Base-by-base conservation (phyloP, 2,329 filamentous ascomycete genomes). In the Aspergillus carbonarius region DNA sequence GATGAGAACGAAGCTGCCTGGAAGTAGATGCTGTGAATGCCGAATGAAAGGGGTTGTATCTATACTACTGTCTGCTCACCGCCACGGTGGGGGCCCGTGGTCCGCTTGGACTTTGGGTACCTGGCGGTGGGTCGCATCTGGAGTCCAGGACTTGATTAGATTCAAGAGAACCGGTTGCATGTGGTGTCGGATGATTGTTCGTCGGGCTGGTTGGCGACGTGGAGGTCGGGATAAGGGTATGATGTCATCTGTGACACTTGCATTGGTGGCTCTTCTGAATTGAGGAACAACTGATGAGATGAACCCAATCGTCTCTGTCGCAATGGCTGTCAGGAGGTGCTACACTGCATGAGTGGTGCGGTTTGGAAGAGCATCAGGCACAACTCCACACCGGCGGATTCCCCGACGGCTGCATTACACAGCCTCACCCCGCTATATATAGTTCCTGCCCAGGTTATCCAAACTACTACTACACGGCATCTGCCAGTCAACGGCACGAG, bases 361-460 rank as follows among this genome's bases (percentile, higher is more conserved):
- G 18, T 18, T 18, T 8, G 6, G 37, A 18, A 40, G 20, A 23
- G 39, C 5, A 32, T 17, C 39, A 40, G 39, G 39, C 18, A 12
- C 39, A 12, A 40, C 42, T 47, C 42, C 44, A 34, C 30, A 20
- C 25, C 37, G 13, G 23, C n/a, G 6, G 35, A 48, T 40, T 17
- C 27, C 7, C 48, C n/a, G 23, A 35, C 54, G 44, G 40, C 25
- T 48, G 37, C 48, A n/a, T 10, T 57, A 55, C 61, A 58, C 61
- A 58, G 61, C 62, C 62, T 57, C 42, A n/a, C n/a, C 46, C 54
- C 48, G 55, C 60, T 58, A 57, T 60, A 62, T 62, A 57, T 58
- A 61, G 57, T 53, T 46, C 27, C 35, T 13, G 12, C 12, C 27
- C 44, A 51, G 35, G 25, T 56, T 55, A 55, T 32, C 15, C 54